These are phyloP conservation scores for Xylogone sp. DNA, from an alignment of 2,329 filamentous ascomycete genomes.

Conservation along the genomic window DNA sequence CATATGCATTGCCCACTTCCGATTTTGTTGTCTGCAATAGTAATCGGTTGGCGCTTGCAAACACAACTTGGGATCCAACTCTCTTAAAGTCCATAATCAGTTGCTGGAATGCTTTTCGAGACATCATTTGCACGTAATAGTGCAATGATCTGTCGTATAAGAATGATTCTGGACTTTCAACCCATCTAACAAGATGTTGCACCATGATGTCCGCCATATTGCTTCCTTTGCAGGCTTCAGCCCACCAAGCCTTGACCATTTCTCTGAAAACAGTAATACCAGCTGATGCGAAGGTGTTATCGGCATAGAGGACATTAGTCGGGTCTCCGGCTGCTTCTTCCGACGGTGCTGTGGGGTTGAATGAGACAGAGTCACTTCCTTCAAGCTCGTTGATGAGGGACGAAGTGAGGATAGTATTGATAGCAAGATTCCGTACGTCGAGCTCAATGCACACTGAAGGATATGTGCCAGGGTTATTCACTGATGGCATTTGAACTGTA, in stretches of 20 bases:
- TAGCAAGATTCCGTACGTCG: slow-evolving; percentile 88
- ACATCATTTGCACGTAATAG: slow-evolving; percentile 99
- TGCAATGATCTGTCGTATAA: slow-evolving; percentile 93
- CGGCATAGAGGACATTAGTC: slow-evolving; percentile 70
- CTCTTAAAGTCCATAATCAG: slow-evolving; percentile 95
- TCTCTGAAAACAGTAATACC: slow-evolving; percentile 88
- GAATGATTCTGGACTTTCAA: slow-evolving; percentile 88
- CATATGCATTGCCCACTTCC: slow-evolving; percentile 93
- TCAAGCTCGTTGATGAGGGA: slow-evolving; percentile 96
- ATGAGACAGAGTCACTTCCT: slow-evolving; percentile 78
- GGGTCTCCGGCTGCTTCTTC: slow-evolving; percentile 60
- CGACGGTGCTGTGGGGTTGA: slow-evolving; percentile 68
- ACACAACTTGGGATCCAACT: slow-evolving; percentile 93
- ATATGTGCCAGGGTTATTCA: slow-evolving; percentile 92
- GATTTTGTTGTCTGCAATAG: slow-evolving; percentile 94
- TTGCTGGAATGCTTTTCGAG: slow-evolving; percentile 92
- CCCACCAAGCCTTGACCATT: slow-evolving; percentile 99
- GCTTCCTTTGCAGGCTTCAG: slow-evolving; percentile 84
- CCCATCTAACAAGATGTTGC: slow-evolving; percentile 95
- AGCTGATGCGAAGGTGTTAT: slow-evolving; percentile 89
- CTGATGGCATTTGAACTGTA: slow-evolving; percentile 82
- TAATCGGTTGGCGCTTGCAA: slow-evolving; percentile 83
- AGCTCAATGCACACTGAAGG: slow-evolving; percentile 95
- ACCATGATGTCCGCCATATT: slow-evolving; percentile 98
- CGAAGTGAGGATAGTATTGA: slow-evolving; percentile 96